These are phyloP conservation scores for Solanum medicagineum DNA, from an alignment of 257 asterid genomes.

Conservation along the genomic window DNA sequence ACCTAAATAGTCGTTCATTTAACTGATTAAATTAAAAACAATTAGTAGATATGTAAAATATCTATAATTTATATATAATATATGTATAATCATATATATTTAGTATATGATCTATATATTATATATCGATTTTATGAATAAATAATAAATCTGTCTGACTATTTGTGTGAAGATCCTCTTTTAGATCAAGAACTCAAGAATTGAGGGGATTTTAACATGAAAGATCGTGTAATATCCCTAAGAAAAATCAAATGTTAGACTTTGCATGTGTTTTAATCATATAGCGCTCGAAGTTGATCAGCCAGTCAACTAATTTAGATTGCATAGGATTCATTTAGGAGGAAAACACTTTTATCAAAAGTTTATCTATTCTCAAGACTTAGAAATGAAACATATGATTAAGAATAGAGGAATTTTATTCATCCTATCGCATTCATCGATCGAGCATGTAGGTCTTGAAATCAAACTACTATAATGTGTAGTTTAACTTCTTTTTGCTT, in stretches of 20 bases:
- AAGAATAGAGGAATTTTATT: not conserved
- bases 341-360: not conserved
- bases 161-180: not conserved
- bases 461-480: not conserved
- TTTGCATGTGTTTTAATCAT: not conserved
- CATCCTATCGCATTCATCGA: no score
- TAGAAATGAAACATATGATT: not conserved
- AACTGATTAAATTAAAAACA: no score
- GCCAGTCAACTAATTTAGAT: not conserved
- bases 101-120: fast-evolving
- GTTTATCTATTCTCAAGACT: not conserved
- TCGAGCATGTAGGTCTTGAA: not conserved
- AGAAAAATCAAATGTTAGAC: not conserved
- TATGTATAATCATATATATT: not conserved
- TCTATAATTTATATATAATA: not conserved
- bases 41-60: no score
- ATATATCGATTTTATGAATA: no score
- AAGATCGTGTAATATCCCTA: not conserved
- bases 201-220: not conserved
- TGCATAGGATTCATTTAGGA: not conserved
- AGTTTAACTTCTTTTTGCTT: not conserved
- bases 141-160: fast-evolving
- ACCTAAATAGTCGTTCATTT: not conserved
- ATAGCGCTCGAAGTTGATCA: not conserved
- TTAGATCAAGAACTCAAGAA: not conserved